Evolutionary conservation across 1,139 yeast genomes (phyloP).

Genomic region (Hyphopichia wangnamkhiaoensis): DNA sequence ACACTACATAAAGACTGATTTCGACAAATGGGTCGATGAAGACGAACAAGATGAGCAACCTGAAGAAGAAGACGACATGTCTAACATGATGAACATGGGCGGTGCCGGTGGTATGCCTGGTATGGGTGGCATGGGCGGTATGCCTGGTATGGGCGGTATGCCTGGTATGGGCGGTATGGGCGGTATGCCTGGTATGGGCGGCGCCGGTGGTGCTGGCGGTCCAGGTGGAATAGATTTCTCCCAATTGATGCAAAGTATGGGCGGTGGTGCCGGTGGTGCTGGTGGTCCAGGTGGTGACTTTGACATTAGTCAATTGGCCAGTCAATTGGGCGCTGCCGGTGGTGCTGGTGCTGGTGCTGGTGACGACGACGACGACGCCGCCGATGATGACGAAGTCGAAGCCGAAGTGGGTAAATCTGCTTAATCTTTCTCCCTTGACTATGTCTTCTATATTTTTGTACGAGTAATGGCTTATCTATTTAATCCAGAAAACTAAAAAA

Average conservation of each 20-base stretch:
- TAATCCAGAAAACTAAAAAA: no score
- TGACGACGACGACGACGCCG: conserved; percentile 32
- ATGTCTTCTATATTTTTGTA: background rate
- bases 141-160: conserved; percentile 31
- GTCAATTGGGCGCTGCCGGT: conserved; percentile 48
- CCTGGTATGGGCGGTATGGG: conserved; percentile 32
- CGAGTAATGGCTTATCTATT: background rate
- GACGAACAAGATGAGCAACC: conserved; percentile 79
- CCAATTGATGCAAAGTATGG: conserved; percentile 21
- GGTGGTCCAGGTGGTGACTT: conserved; percentile 36
- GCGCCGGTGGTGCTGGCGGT: conserved; percentile 35
- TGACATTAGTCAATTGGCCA: conserved; percentile 41
- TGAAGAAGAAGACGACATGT: conserved; percentile 46
- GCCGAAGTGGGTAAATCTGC: conserved; percentile 16
- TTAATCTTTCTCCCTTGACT: background rate
- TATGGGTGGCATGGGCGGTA: conserved; percentile 23
- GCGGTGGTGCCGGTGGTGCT: conserved; percentile 22
- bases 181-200: conserved; percentile 18
- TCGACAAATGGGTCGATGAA: conserved; percentile 96
- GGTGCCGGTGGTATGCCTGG: conserved; percentile 31
- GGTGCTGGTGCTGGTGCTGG: conserved; percentile 26
- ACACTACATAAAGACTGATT: conserved; percentile 86
- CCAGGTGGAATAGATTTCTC: conserved; percentile 26
- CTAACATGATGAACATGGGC: conserved; percentile 29
- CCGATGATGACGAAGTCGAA: conserved; percentile 26